These are phyloP conservation scores for Trypanosoma melophagium DNA, from an alignment of 208 protist species.

Conservation along the genomic window DNA sequence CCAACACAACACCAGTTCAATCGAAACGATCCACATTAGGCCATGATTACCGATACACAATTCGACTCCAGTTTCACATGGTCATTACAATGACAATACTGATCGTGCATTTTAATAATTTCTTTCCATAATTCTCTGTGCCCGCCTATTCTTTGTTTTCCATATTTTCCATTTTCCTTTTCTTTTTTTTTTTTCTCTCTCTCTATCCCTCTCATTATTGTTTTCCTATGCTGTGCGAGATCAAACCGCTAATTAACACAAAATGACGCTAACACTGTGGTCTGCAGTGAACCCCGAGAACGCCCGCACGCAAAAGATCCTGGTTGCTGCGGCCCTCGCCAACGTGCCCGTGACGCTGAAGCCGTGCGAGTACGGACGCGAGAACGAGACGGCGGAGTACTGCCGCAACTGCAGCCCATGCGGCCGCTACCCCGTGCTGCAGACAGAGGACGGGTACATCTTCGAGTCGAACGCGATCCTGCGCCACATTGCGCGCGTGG, in stretches of 20 bases:
- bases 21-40: too few relatives aligned
- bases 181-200: conserved; percentile 9
- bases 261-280: conserved; percentile 48
- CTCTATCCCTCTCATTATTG: too few relatives aligned
- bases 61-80: too few relatives aligned
- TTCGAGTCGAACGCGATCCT: conserved; percentile 89
- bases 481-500: conserved; percentile 68
- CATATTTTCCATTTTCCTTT: conserved; percentile 9
- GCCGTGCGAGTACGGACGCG: conserved; percentile 42
- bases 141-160: too few relatives aligned
- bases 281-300: conserved; percentile 42
- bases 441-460: conserved; percentile 80
- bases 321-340: conserved; percentile 63
- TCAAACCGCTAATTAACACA: conserved; percentile 13
- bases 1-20: too few relatives aligned
- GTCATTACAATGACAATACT: too few relatives aligned
- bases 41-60: too few relatives aligned
- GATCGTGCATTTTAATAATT: too few relatives aligned
- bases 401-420: conserved; percentile 65
- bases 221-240: conserved; percentile 16
- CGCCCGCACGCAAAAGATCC: conserved; percentile 58
- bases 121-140: too few relatives aligned
- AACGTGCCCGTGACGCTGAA: conserved; percentile 53
- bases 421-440: conserved; percentile 62
- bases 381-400: conserved; percentile 70